Conservation (phyloP, 768 basidiomycete genomes). For the Lyophyllum shimeji region DNA sequence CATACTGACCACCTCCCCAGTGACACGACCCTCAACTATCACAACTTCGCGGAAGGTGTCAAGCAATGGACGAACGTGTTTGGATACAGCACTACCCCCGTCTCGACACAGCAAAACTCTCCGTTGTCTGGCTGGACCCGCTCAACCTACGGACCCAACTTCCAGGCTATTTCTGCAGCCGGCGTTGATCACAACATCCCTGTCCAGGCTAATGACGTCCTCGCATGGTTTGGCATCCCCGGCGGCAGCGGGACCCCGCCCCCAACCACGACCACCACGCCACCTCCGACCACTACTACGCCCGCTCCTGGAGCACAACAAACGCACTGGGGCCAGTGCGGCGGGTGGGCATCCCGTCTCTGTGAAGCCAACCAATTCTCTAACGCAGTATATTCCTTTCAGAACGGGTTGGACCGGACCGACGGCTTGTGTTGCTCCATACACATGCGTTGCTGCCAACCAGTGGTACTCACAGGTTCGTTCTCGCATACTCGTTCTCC, state of each 20-base stretch:
- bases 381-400: background rate
- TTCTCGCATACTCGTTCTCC: background rate
- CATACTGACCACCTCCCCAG: constrained; percentile 22
- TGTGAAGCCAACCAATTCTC: background rate
- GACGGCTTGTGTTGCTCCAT: constrained; percentile 16
- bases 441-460: constrained; percentile 16
- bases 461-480: constrained; percentile 24
- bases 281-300: constrained; percentile 19
- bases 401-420: constrained; percentile 30
- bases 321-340: constrained; percentile 23
- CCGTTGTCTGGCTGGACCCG: constrained; percentile 47
- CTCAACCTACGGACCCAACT: constrained; percentile 45
- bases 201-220: constrained; percentile 43
- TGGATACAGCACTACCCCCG: constrained; percentile 40
- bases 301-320: constrained; percentile 14
- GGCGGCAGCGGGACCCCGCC: constrained; percentile 16
- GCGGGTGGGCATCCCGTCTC: constrained; percentile 14
- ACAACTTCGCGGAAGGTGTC: constrained; percentile 51
- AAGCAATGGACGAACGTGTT: constrained; percentile 60
- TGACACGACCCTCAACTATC: constrained; percentile 49
- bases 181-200: constrained; percentile 56
- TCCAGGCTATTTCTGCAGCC: constrained; percentile 49
- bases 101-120: constrained; percentile 36
- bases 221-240: constrained; percentile 46
- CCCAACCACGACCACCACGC: background rate